These are phyloP conservation scores for Corniculantispora saksenae DNA, from an alignment of 2,329 filamentous ascomycete genomes.

Conservation along the genomic window DNA sequence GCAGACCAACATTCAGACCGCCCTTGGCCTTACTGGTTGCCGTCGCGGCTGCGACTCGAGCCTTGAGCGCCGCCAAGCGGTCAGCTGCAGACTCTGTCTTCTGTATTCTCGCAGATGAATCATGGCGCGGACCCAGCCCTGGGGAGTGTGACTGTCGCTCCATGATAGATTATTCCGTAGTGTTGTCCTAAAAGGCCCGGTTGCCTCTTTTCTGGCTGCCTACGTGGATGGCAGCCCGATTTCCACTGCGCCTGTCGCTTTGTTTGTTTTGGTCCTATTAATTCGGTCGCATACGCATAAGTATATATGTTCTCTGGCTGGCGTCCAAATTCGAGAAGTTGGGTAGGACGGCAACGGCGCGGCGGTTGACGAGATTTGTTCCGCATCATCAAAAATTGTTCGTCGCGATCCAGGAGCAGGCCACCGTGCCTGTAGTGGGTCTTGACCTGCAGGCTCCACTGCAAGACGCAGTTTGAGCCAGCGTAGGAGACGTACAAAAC, in stretches of 20 bases:
- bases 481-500: too few relatives aligned
- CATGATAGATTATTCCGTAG: conserved; percentile 37
- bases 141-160: conserved; percentile 52
- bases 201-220: not conserved
- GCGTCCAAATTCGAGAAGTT: not conserved
- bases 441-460: not conserved
- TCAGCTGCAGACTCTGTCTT: conserved; percentile 61
- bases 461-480: not conserved
- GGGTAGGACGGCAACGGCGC: not conserved
- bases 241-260: not conserved
- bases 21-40: conserved; percentile 60
- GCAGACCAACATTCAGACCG: conserved; percentile 73
- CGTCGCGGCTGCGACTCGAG: conserved; percentile 76
- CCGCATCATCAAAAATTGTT: not conserved
- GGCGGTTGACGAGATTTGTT: not conserved
- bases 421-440: not conserved
- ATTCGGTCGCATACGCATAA: not conserved
- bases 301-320: not conserved
- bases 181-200: not conserved
- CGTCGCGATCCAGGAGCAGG: not conserved
- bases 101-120: conserved; percentile 55
- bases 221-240: not conserved
- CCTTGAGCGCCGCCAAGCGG: conserved; percentile 74
- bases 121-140: conserved; percentile 58
- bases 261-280: not conserved